These are phyloP conservation scores for Quercus wislizeni DNA, from an alignment of 306 rosid genomes.

Conservation along the genomic window DNA sequence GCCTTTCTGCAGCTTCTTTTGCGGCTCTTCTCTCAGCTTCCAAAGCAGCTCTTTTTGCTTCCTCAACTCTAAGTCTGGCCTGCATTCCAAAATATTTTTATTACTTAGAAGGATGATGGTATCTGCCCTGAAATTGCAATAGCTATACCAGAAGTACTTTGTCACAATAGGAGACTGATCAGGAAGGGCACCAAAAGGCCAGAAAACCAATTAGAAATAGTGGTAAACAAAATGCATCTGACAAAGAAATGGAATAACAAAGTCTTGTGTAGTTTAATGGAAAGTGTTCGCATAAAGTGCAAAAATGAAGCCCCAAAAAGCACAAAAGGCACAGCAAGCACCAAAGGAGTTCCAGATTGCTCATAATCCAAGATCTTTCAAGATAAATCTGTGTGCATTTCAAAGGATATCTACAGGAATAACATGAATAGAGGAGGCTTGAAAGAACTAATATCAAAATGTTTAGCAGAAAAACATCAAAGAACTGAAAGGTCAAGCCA, in stretches of 20 bases:
- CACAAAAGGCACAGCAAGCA: neutral
- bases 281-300: conserved; percentile 3
- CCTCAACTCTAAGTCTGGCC: conserved; percentile 75
- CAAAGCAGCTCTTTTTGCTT: conserved; percentile 62
- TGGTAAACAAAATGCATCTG: neutral
- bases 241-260: conserved; percentile 1
- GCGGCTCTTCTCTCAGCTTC: conserved; percentile 70
- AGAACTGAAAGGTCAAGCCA: conserved; percentile 8
- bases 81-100: conserved; percentile 24
- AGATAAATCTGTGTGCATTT: neutral
- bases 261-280: conserved; percentile 10
- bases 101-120: neutral
- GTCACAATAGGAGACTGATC: neutral
- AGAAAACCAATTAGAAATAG: conserved; percentile 2
- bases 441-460: neutral
- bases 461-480: conserved; percentile 6
- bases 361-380: neutral
- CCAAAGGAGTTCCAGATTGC: neutral
- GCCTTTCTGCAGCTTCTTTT: conserved; percentile 47
- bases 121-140: neutral
- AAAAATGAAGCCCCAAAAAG: neutral
- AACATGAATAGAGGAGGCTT: neutral
- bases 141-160: neutral
- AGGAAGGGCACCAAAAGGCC: neutral
- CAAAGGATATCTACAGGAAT: neutral